Percentiles rank a stretch among this genome's conserved stretches.
Conservation (phyloP, 257 asterid species). For the Solanum chmielewskii region DNA sequence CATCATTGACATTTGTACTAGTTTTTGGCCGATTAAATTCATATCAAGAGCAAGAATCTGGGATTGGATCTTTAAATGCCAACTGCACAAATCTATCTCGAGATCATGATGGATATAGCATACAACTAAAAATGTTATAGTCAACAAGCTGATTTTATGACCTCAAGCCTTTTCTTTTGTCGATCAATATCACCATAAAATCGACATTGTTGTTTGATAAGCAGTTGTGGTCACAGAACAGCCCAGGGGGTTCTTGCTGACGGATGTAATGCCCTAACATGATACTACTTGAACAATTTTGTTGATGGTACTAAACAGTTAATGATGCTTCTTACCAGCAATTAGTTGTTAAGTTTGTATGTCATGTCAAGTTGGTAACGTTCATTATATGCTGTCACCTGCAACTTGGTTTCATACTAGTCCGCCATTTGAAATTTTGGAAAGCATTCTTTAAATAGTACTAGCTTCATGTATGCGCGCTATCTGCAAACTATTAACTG, state of each 20-base stretch:
- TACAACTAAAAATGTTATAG: not conserved
- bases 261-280: constrained; percentile 56
- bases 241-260: constrained; percentile 59
- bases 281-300: constrained; percentile 87
- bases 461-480: not conserved
- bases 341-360: not conserved
- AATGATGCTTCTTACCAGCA: constrained; percentile 12
- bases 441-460: not conserved
- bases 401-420: not conserved
- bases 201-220: constrained; percentile 1
- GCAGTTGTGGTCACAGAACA: constrained; percentile 70
- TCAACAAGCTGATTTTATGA: not conserved
- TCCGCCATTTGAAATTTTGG: not conserved
- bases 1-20: not conserved
- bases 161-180: not conserved
- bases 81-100: not conserved
- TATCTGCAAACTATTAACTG: not conserved
- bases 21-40: not conserved
- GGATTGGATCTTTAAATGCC: not conserved
- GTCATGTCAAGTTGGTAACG: not conserved
- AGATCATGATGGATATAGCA: not conserved
- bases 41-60: not conserved
- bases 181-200: not conserved
- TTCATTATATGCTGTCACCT: not conserved
- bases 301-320: constrained; percentile 91